These are phyloP conservation scores for Fusarium albosuccineum DNA, from an alignment of 2,329 filamentous ascomycete genomes.

Conservation along the genomic window DNA sequence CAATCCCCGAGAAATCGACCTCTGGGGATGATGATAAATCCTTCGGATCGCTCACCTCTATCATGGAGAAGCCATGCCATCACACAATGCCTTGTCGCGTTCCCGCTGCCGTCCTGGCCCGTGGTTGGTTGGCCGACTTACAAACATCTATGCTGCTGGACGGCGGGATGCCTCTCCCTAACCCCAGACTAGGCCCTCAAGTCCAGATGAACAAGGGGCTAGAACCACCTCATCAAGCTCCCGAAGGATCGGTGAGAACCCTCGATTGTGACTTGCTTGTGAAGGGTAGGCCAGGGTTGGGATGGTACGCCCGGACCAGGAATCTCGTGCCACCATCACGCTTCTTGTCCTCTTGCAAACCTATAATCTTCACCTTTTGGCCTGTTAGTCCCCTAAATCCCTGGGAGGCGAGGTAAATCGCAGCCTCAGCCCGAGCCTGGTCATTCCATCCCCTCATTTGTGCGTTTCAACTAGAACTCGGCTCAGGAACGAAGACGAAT, in stretches of 20 bases:
- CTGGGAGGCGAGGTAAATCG: not conserved
- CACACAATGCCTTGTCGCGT: not conserved
- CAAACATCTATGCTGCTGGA: not conserved
- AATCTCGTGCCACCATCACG: slow-evolving; percentile 20
- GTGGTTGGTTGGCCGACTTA: slow-evolving; percentile 5
- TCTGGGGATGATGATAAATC: not conserved
- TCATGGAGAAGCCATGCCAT: slow-evolving; percentile 5
- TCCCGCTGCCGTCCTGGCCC: not conserved
- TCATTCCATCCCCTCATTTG: not conserved
- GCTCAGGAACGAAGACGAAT: not conserved
- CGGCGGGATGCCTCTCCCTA: slow-evolving; percentile 3
- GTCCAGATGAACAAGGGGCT: slow-evolving; percentile 10
- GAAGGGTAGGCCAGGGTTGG: not conserved
- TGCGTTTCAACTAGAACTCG: slow-evolving; percentile 10
- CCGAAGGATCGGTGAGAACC: not conserved
- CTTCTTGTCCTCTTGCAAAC: not conserved
- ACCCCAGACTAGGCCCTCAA: not conserved
- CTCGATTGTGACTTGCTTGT: slow-evolving; percentile 3
- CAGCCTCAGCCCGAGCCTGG: slow-evolving; percentile 6
- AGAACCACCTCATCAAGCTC: not conserved
- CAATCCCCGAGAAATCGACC: not conserved
- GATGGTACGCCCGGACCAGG: slow-evolving; percentile 9
- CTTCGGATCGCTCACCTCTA: not conserved
- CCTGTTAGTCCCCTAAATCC: not conserved
- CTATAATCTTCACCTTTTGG: slow-evolving; percentile 1